Percentiles rank a stretch among this genome's conserved stretches.
Conservation (phyloP, 1,139 yeast species). For the Lodderomyces margitis region DNA sequence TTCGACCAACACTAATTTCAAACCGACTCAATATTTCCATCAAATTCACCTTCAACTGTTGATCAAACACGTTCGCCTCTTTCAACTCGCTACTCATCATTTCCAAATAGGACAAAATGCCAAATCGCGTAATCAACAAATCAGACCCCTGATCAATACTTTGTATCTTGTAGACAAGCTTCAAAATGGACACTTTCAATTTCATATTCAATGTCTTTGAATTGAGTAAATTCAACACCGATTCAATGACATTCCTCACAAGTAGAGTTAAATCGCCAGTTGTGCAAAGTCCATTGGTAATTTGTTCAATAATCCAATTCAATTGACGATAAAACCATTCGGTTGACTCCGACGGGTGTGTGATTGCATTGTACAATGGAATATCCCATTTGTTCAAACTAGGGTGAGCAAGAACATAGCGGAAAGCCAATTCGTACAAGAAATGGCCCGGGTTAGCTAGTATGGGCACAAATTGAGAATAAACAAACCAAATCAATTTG, state of each 20-base stretch:
- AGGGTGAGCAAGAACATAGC: constrained; percentile 61
- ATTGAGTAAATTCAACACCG: constrained; percentile 56
- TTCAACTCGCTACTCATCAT: constrained; percentile 25
- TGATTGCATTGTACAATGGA: constrained; percentile 59
- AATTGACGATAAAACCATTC: constrained; percentile 60
- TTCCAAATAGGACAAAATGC: constrained; percentile 52
- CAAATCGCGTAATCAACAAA: constrained; percentile 61
- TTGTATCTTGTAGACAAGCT: constrained; percentile 50
- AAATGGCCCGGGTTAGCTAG: constrained; percentile 67
- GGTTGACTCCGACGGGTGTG: constrained; percentile 33
- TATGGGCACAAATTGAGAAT: constrained; percentile 54
- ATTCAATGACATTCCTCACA: constrained; percentile 58
- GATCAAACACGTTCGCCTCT: constrained; percentile 19
- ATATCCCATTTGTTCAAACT: constrained; percentile 54
- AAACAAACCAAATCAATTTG: constrained; percentile 46
- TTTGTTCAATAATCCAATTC: constrained; percentile 60
- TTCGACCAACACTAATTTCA: constrained; percentile 37
- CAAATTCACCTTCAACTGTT: constrained; percentile 41
- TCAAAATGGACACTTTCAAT: constrained; percentile 37
- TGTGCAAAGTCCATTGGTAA: constrained; percentile 46
- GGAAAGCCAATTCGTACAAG: constrained; percentile 65
- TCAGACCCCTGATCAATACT: constrained; percentile 61
- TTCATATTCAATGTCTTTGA: constrained; percentile 46
- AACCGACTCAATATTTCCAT: constrained; percentile 49
- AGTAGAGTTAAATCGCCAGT: constrained; percentile 52